Evolutionary conservation across 164 flowering plant species (phyloP).

Genomic region (Euptelea pleiosperma): DNA sequence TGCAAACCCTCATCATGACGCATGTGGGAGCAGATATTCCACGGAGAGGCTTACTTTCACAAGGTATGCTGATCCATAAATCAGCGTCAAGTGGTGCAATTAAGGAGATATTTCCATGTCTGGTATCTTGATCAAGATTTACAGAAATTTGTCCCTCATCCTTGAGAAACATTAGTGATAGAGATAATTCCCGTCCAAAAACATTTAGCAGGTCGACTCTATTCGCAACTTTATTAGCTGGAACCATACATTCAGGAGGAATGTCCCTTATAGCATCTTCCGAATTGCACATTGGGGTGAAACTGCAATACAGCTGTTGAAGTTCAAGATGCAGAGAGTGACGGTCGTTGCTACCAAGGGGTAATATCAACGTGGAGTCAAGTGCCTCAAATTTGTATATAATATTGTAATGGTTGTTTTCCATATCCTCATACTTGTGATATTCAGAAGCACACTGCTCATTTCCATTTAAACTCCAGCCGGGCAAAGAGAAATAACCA

Average conservation of each 20-base stretch:
- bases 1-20: constrained; percentile 47
- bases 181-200: constrained; percentile 60
- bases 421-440: constrained; percentile 10
- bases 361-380: constrained; percentile 58
- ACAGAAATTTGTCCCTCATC: constrained; percentile 23
- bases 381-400: constrained; percentile 62
- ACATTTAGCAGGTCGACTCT: constrained; percentile 44
- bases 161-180: constrained; percentile 37
- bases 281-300: constrained; percentile 21
- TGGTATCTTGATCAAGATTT: constrained; percentile 17
- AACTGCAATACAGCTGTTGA: constrained; percentile 52
- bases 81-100: constrained; percentile 55
- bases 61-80: constrained; percentile 79
- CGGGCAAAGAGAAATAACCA: constrained; percentile 83
- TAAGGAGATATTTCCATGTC: constrained; percentile 22
- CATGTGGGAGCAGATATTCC: constrained; percentile 29
- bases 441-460: constrained; percentile 19
- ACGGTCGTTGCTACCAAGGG: constrained; percentile 35
- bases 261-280: constrained; percentile 36
- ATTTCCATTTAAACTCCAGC: constrained; percentile 45
- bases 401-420: constrained; percentile 8
- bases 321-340: constrained; percentile 54
- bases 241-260: constrained; percentile 52
- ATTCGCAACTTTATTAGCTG: constrained; percentile 28
- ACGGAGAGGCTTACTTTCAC: constrained; percentile 20